Base-by-base conservation (phyloP, 805 yeast species). In the Gaillardinia entomophila region DNA sequence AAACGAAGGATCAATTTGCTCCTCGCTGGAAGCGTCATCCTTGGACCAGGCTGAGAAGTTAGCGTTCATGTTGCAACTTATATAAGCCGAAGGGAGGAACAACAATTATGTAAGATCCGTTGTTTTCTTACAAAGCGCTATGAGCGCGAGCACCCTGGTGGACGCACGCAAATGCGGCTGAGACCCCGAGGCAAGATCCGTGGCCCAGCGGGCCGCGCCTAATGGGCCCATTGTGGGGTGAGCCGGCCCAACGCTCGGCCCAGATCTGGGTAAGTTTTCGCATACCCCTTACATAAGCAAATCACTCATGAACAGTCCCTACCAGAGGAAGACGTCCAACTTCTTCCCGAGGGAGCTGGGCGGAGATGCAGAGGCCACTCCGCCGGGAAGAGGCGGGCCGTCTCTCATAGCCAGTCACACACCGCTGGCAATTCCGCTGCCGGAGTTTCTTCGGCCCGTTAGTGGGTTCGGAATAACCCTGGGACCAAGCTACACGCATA, bases 1-100 rank as follows among this genome's bases (percentile, higher is more conserved):
- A 38, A 57, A 59, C 12, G 57, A 36, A 8, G 62, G 58, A 32
- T 59, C 62, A 27, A 56, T 55, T 38, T 53, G 53, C 26, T 49
- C 57, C 13, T 48, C 57, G 17, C 35, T 27, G 12, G 41, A 36
- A 4, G 38, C 43, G 28, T 48, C 48, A 27, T 48, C 55, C 26
- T 43, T 43, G 27, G 37, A 37, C 59, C 60, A 55, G 17, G 49
- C 32, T 11, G 41, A 38, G 30, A 41, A 55, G 31, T 49, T 44
- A 10, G 45, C 23, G 33, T 51, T 53, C 58, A 53, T 53, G 28
- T 24, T 37, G 31, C 14, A 18, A 15, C 20, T 6, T 6, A 6
- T 6, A 6, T 13, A 16, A 7, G 13, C 29, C 29, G 7, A 4
- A n/a, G 17, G 29, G 15, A 11, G 5, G 17, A 11, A 16, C 16